Evolutionary conservation across 345 rosid species (phyloP).

Genomic region (Ceriops decandra): DNA sequence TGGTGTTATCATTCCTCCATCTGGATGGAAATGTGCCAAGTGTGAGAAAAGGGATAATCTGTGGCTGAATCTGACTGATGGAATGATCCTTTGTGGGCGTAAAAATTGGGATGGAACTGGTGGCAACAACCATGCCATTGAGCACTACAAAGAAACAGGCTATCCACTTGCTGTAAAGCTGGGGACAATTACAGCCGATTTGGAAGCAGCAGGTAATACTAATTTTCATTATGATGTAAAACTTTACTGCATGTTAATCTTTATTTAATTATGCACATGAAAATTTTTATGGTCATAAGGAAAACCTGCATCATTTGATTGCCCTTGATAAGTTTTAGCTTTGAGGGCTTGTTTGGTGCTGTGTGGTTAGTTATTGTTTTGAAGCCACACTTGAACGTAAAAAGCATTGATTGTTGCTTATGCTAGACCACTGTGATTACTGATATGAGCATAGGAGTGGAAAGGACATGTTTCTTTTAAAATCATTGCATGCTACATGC

Average conservation of each 20-base stretch:
- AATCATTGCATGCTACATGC: too few relatives aligned
- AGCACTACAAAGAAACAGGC: conserved; percentile 76
- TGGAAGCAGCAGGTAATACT: conserved; percentile 92
- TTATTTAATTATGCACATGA: conserved; percentile 8
- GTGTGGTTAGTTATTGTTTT: background rate
- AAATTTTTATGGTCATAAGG: background rate
- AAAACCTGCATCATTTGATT: background rate
- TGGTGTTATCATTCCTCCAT: conserved; percentile 77
- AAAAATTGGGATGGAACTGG: conserved; percentile 98
- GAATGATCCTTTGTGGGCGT: conserved; percentile 95
- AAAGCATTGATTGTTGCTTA: background rate
- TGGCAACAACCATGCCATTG: conserved; percentile 95
- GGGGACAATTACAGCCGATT: conserved; percentile 90
- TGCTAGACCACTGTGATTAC: background rate
- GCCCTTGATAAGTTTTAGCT: too few relatives aligned
- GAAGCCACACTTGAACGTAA: background rate
- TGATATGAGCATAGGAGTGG: too few relatives aligned
- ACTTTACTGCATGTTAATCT: background rate
- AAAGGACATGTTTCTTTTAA: too few relatives aligned
- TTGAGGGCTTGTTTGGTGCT: too few relatives aligned
- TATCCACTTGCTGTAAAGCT: conserved; percentile 97
- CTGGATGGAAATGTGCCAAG: conserved; percentile 89
- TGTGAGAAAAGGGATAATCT: conserved; percentile 91
- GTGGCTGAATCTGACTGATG: conserved; percentile 97
- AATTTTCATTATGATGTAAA: conserved; percentile 15